A percentile compares a stretch with the other conserved stretches of the same genome.
Conservation (phyloP, 805 yeast species). For the Candida jianshihensis region DNA sequence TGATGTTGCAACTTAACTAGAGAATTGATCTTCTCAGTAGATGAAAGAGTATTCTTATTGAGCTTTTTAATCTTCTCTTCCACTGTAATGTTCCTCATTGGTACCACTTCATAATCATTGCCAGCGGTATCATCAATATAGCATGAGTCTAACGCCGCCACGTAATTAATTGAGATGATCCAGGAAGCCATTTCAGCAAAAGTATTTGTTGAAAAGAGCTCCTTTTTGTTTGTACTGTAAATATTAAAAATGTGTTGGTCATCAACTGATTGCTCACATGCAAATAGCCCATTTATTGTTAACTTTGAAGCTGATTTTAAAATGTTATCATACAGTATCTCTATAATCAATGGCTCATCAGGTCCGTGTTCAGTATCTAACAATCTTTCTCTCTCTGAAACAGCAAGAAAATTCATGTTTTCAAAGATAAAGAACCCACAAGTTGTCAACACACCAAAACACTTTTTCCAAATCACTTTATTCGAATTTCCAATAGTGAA, state of each 20-base stretch:
- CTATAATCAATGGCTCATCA: slow-evolving; percentile 26
- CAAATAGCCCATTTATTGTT: slow-evolving; percentile 35
- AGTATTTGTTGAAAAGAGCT: slow-evolving; percentile 34
- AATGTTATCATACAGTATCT: slow-evolving; percentile 18
- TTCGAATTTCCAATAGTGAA: slow-evolving; percentile 24
- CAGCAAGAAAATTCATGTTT: slow-evolving; percentile 26
- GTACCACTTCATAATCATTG: slow-evolving; percentile 18
- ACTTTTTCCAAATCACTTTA: slow-evolving; percentile 34
- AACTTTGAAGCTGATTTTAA: slow-evolving; percentile 25
- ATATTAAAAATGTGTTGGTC: slow-evolving; percentile 27
- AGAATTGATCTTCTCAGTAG: slow-evolving; percentile 30
- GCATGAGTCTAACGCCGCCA: slow-evolving; percentile 40
- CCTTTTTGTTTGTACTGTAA: slow-evolving; percentile 34
- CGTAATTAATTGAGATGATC: slow-evolving; percentile 49
- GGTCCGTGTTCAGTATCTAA: slow-evolving; percentile 15
- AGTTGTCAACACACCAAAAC: slow-evolving; percentile 41
- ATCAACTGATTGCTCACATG: slow-evolving; percentile 21
- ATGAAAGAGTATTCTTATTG: slow-evolving; percentile 26
- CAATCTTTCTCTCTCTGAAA: slow-evolving; percentile 22
- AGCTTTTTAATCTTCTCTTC: slow-evolving; percentile 30
- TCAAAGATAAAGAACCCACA: slow-evolving; percentile 43
- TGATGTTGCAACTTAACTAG: slow-evolving; percentile 30
- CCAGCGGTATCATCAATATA: slow-evolving; percentile 14
- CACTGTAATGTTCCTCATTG: slow-evolving; percentile 20
- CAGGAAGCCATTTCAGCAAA: slow-evolving; percentile 48